Evolutionary conservation across 2,329 filamentous ascomycete species (phyloP).

Genomic region (Lecanosticta acicola): DNA sequence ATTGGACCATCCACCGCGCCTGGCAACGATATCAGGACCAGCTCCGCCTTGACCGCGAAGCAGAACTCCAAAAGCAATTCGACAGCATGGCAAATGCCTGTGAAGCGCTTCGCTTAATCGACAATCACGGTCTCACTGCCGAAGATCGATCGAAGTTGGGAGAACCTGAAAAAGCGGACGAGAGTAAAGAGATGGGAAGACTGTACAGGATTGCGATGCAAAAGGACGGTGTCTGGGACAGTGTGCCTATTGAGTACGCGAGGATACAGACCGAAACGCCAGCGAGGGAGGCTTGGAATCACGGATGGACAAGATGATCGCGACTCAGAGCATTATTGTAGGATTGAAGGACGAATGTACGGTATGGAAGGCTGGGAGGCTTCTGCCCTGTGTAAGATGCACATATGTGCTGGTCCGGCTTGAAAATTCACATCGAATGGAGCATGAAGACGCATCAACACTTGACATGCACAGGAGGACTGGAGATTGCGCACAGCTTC

Average conservation of each 20-base stretch:
- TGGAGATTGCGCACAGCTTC: no score
- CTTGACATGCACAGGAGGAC: no score
- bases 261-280: constrained; percentile 80
- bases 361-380: no score
- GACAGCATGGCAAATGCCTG: constrained; percentile 78
- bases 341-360: no score
- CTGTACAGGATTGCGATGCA: constrained; percentile 84
- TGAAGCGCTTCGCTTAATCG: constrained; percentile 65
- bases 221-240: constrained; percentile 78
- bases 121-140: constrained; percentile 37
- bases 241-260: constrained; percentile 88
- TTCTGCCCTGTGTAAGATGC: no score
- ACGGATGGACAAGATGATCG: constrained; percentile 73
- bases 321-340: no score
- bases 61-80: constrained; percentile 72
- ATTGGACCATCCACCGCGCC: constrained; percentile 98
- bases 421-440: no score
- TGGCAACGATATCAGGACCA: constrained; percentile 77
- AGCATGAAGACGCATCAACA: no score
- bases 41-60: constrained; percentile 57
- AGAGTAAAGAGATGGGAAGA: constrained; percentile 54
- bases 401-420: no score
- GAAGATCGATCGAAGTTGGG: constrained; percentile 24
- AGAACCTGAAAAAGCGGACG: constrained; percentile 28
- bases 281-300: constrained; percentile 76